A percentile compares a stretch with the other conserved stretches of the same genome.
These are phyloP conservation scores for Sarocladiaceae sp. DNA, from an alignment of 2,329 filamentous ascomycete genomes.

Conservation along the genomic window DNA sequence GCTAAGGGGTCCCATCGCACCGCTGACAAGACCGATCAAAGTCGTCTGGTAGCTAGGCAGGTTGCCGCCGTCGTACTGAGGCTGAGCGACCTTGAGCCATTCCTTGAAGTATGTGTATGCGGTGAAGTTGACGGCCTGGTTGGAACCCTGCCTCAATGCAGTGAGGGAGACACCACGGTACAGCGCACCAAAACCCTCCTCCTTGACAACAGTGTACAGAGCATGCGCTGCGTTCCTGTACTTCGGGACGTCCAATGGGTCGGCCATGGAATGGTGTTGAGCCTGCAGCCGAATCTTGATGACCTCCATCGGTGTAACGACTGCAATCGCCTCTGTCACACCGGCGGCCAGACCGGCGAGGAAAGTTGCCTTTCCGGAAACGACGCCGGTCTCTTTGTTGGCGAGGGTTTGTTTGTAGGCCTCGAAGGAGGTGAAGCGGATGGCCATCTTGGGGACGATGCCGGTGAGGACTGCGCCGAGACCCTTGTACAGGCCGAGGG, in stretches of 20 bases:
- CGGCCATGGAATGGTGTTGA: slow-evolving; percentile 96
- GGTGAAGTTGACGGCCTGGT: slow-evolving; percentile 98
- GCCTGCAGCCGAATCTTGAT: slow-evolving; percentile 98
- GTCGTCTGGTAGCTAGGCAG: slow-evolving; percentile 89
- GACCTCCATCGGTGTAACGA: slow-evolving; percentile 98
- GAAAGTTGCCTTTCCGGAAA: slow-evolving; percentile 68
- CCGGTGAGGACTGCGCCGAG: slow-evolving; percentile 94
- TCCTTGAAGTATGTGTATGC: slow-evolving; percentile 94
- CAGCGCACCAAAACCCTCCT: slow-evolving; percentile 83
- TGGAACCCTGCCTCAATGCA: slow-evolving; percentile 88
- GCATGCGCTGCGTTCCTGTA: slow-evolving; percentile 89
- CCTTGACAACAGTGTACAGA: slow-evolving; percentile 81
- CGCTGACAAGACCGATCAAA: slow-evolving; percentile 82
- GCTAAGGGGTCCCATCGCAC: slow-evolving; percentile 91
- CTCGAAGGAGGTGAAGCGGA: slow-evolving; percentile 97
- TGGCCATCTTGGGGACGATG: slow-evolving; percentile 99
- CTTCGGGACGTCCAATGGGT: slow-evolving; percentile 92
- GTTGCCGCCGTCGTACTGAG: slow-evolving; percentile 57
- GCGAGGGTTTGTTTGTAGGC: slow-evolving; percentile 84
- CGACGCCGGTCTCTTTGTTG: slow-evolving; percentile 59
- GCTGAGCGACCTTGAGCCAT: slow-evolving; percentile 67
- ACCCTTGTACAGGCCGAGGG: slow-evolving; percentile 92
- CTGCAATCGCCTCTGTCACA: slow-evolving; percentile 91
- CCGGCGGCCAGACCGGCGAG: slow-evolving; percentile 82
- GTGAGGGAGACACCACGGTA: slow-evolving; percentile 94